A percentile compares a stretch with the other conserved stretches of the same genome.
Conservation (phyloP, 78 protist genomes). For the Guillardia theta region DNA sequence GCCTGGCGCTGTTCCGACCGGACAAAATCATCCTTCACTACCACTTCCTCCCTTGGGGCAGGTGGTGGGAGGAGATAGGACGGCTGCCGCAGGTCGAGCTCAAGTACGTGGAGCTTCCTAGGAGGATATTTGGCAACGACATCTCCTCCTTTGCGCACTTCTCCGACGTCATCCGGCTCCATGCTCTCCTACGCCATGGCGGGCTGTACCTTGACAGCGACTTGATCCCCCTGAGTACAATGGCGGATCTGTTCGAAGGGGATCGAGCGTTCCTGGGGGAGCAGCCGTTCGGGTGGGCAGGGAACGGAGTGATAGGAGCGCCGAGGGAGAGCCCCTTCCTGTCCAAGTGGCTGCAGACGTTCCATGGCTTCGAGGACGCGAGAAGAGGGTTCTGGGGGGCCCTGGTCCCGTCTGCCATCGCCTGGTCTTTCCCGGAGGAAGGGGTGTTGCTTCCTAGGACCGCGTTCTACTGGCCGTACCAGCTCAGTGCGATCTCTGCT, state of each 20-base stretch:
- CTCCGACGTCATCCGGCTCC: background rate
- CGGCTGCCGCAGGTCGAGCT: background rate
- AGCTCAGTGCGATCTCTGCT: background rate
- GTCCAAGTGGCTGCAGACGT: background rate
- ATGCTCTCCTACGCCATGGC: background rate
- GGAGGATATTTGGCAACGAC: background rate
- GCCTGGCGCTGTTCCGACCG: background rate
- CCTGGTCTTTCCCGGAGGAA: background rate
- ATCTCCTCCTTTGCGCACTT: background rate
- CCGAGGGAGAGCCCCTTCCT: background rate
- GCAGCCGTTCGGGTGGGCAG: conserved; percentile 17
- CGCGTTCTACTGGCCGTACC: conserved; percentile 16
- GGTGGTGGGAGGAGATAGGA: background rate
- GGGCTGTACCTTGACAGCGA: background rate
- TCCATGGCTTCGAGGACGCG: background rate
- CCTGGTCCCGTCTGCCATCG: background rate
- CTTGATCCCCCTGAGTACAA: background rate
- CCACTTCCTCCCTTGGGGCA: background rate
- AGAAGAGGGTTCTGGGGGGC: background rate
- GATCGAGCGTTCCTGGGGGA: background rate
- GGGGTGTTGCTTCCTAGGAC: background rate
- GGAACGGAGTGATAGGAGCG: background rate
- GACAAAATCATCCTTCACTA: background rate
- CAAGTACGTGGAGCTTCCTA: background rate
- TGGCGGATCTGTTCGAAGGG: background rate